These are phyloP conservation scores for Barbarea vulgaris DNA, from an alignment of 345 rosid species.

Conservation along the genomic window DNA sequence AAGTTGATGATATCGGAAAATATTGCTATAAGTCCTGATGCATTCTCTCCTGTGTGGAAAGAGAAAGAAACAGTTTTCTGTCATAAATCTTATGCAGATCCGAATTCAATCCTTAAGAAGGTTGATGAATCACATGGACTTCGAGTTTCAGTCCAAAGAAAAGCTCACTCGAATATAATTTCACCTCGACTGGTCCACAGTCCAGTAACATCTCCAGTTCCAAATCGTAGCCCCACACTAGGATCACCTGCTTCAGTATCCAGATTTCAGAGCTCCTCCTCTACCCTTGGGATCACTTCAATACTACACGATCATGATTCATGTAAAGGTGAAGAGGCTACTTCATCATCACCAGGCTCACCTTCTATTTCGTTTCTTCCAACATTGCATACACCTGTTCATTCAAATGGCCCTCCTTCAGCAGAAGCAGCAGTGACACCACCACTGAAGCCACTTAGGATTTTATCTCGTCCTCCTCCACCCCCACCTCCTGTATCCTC, in stretches of 20 bases:
- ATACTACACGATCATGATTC: conserved; percentile 67
- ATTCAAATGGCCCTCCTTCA: conserved; percentile 23
- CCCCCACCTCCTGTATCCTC: conserved; percentile 27
- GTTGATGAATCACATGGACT: conserved; percentile 53
- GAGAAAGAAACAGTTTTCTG: conserved; percentile 35
- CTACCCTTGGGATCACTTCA: conserved; percentile 74
- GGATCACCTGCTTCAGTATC: conserved; percentile 53
- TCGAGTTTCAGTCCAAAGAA: conserved; percentile 53
- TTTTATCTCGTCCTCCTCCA: conserved; percentile 37
- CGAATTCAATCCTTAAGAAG: conserved; percentile 42
- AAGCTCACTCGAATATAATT: conserved; percentile 58
- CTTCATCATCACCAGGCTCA: conserved; percentile 36
- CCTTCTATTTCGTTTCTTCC: conserved; percentile 28
- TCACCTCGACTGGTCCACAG: conserved; percentile 53
- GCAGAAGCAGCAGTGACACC: conserved; percentile 22
- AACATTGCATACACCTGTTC: conserved; percentile 23
- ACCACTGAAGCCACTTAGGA: conserved; percentile 19
- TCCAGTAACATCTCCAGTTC: conserved; percentile 50
- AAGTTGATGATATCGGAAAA: conserved; percentile 42
- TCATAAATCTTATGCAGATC: conserved; percentile 43
- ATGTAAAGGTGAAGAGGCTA: conserved; percentile 49
- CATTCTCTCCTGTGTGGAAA: conserved; percentile 36
- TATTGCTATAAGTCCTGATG: conserved; percentile 31
- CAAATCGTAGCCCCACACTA: conserved; percentile 44
- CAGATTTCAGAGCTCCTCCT: conserved; percentile 58